Evolutionary conservation across 2,329 filamentous ascomycete genomes (phyloP).

Genomic region (Aaosphaeria arxii): DNA sequence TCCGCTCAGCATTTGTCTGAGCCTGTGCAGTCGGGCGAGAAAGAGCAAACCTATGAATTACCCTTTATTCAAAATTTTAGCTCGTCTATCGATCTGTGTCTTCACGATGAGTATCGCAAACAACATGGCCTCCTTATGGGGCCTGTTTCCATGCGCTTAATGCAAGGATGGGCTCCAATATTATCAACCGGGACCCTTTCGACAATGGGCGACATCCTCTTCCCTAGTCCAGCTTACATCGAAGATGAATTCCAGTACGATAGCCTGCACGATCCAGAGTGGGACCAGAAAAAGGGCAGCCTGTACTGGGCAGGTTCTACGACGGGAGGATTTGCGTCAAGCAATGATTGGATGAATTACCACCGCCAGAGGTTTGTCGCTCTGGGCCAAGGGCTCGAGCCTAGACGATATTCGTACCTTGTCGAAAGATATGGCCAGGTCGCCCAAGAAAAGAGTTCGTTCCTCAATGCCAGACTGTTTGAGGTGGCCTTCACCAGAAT

Average conservation of each 20-base stretch:
- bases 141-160: slow-evolving; percentile 43
- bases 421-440: slow-evolving; percentile 12
- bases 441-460: slow-evolving; percentile 7
- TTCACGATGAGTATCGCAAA: slow-evolving; percentile 34
- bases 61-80: neutral
- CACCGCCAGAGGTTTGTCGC: slow-evolving; percentile 49
- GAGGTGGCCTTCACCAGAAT: slow-evolving; percentile 48
- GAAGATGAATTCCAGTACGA: slow-evolving; percentile 44
- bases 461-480: slow-evolving; percentile 25
- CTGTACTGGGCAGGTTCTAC: slow-evolving; percentile 59
- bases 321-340: slow-evolving; percentile 47
- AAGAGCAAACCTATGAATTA: neutral
- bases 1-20: neutral
- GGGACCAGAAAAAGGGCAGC: slow-evolving; percentile 50
- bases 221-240: slow-evolving; percentile 52
- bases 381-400: slow-evolving; percentile 22
- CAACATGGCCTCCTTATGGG: slow-evolving; percentile 47
- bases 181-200: slow-evolving; percentile 46
- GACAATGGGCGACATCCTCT: slow-evolving; percentile 49
- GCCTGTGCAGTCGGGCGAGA: neutral
- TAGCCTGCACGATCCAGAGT: slow-evolving; percentile 40
- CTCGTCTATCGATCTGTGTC: slow-evolving; percentile 8
- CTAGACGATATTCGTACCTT: slow-evolving; percentile 9
- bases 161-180: slow-evolving; percentile 45
- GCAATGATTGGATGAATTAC: slow-evolving; percentile 39